Conservation (phyloP, 371 early-diverging fungal genomes). For the Actinomortierella wolfii region DNA sequence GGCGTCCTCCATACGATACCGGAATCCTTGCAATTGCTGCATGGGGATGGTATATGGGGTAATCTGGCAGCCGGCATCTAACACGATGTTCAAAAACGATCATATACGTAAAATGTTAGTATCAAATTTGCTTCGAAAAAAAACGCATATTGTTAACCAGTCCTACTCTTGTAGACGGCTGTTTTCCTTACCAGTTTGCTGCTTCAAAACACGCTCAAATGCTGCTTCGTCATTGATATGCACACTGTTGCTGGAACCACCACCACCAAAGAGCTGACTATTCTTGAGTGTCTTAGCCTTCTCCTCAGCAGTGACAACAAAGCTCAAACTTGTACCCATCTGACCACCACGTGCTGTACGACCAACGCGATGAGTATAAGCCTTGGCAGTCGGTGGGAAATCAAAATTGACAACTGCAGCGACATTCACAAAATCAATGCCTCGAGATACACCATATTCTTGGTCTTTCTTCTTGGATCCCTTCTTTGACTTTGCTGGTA, state of each 20-base stretch:
- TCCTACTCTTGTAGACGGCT: background rate
- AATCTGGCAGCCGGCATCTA: slow-evolving; percentile 62
- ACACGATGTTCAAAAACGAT: no score
- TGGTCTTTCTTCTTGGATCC: slow-evolving; percentile 64
- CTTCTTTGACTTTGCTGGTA: slow-evolving; percentile 50
- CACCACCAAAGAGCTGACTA: slow-evolving; percentile 32
- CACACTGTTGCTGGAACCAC: slow-evolving; percentile 21
- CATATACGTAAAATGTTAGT: no score
- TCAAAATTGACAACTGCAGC: slow-evolving; percentile 98
- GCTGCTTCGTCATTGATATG: slow-evolving; percentile 64
- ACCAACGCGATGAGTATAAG: slow-evolving; percentile 97
- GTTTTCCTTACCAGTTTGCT: slow-evolving; percentile 56
- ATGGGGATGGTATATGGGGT: slow-evolving; percentile 87
- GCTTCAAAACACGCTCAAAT: slow-evolving; percentile 74
- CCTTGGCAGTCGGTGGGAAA: slow-evolving; percentile 86
- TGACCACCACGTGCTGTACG: slow-evolving; percentile 95
- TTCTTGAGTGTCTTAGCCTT: slow-evolving; percentile 48
- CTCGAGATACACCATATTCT: slow-evolving; percentile 96
- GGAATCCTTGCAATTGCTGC: slow-evolving; percentile 87
- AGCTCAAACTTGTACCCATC: slow-evolving; percentile 88
- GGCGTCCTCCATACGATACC: slow-evolving; percentile 91
- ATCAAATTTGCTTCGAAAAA: no score
- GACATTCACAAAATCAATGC: slow-evolving; percentile 95
- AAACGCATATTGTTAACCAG: background rate
- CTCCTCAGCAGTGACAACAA: slow-evolving; percentile 68